Conservation (phyloP, 2,329 filamentous ascomycete species). For the Arthrinium puccinioides region DNA sequence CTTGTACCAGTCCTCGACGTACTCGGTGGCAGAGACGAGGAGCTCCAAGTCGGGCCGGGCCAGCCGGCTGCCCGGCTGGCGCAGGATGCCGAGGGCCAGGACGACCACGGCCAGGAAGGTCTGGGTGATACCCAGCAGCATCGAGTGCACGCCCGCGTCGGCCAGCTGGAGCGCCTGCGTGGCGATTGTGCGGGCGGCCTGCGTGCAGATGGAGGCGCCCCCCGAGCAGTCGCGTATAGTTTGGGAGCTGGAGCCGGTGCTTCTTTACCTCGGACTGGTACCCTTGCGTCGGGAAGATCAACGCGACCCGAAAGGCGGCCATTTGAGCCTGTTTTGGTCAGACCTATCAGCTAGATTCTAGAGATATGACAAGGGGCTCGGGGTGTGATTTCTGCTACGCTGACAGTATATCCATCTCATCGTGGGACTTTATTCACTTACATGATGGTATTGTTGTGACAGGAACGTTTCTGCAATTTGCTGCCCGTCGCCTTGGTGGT, state of each 20-base stretch:
- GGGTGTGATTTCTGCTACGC: too few relatives aligned
- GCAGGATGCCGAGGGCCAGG: constrained; percentile 11
- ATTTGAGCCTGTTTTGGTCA: constrained; percentile 9
- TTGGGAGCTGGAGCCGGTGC: constrained; percentile 5
- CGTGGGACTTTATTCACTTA: constrained; percentile 1
- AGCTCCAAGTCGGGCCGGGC: constrained; percentile 14
- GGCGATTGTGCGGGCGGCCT: constrained; percentile 6
- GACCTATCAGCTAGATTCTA: background rate
- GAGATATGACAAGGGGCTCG: too few relatives aligned
- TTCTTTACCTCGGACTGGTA: constrained; percentile 9
- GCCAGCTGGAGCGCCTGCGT: constrained; percentile 10
- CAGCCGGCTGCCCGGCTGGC: constrained; percentile 9
- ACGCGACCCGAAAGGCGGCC: constrained; percentile 9
- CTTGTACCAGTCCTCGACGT: constrained; percentile 11
- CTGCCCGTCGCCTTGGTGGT: background rate
- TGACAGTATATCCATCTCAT: too few relatives aligned
- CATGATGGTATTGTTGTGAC: constrained; percentile 6
- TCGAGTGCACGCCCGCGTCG: constrained; percentile 6
- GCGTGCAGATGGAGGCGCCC: too few relatives aligned
- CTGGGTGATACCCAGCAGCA: constrained; percentile 8
- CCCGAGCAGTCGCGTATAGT: constrained; percentile 4
- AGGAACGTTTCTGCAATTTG: constrained; percentile 1
- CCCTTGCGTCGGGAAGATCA: constrained; percentile 10
- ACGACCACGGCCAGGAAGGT: constrained; percentile 11
- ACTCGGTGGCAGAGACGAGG: constrained; percentile 8